These are phyloP conservation scores for Isoetes taiwanensis DNA, from an alignment of 75 land plant genomes.

Conservation along the genomic window DNA sequence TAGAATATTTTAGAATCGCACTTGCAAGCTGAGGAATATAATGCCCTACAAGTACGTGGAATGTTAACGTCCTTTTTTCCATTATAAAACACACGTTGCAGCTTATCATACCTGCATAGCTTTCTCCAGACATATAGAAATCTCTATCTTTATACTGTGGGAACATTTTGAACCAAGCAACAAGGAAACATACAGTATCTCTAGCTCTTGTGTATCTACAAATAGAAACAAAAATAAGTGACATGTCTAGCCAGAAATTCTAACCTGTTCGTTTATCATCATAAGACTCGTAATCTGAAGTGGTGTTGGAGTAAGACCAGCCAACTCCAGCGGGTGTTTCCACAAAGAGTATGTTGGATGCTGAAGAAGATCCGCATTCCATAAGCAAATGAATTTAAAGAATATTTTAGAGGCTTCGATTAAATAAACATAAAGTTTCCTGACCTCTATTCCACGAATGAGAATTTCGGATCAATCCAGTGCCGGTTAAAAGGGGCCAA, in stretches of 20 bases:
- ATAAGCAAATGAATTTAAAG: too few relatives aligned
- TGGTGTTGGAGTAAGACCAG: constrained; percentile 6
- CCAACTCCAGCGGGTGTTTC: constrained; percentile 3
- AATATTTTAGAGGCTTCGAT: too few relatives aligned
- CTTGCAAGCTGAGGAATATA: constrained; percentile 1
- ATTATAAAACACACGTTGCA: too few relatives aligned
- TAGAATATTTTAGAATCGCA: neutral
- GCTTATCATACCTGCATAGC: constrained; percentile 9
- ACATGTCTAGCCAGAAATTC: neutral
- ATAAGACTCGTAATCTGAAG: neutral
- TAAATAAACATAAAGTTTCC: too few relatives aligned
- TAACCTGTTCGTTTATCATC: neutral
- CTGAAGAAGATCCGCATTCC: neutral
- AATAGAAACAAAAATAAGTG: neutral
- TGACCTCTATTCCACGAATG: too few relatives aligned
- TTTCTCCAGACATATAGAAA: constrained; percentile 1
- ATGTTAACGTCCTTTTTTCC: too few relatives aligned
- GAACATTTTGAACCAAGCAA: neutral
- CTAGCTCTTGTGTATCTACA: neutral
- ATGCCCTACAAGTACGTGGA: neutral
- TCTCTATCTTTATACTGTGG: constrained; percentile 7
- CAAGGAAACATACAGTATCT: neutral
- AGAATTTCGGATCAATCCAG: too few relatives aligned
- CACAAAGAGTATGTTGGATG: neutral
- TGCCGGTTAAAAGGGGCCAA: too few relatives aligned